Base-by-base conservation (phyloP, 2,329 filamentous ascomycete species). In the Bipolaris cookei region DNA sequence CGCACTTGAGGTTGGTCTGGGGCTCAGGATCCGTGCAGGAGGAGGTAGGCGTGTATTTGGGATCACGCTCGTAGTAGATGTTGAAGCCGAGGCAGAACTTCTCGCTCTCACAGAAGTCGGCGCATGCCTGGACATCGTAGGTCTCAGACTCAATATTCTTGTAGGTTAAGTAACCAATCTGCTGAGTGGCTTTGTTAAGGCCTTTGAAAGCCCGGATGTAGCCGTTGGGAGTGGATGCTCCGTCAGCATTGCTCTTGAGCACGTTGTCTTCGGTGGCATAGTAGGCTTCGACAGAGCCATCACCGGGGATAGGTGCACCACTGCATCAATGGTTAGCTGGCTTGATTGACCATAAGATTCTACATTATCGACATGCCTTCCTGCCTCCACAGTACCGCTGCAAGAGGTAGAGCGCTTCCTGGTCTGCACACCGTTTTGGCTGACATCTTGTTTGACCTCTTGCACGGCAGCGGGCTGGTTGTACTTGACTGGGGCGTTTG, bases 31-130 rank as follows among this genome's bases (percentile, higher is more conserved):
- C 61, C 6, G 56, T 39, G 56, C 68, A 72, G 16, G 14, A 51
- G 6, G 41, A 21, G 23, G 45, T 56, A 20, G 67, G 62, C 7
- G 65, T 53, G 47, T 39, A 21, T 25, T 34, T 57, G n/a, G 68
- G 67, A 47, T 71, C 67, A 43, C 69, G 69, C 60, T 72, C 68
- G 42, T 54, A 67, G 59, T 54, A 72, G 56, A 71, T 65, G 61
- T 71, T 72, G 67, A 72, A 71, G 38, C 66, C 69, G 25, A 61
- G 48, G 47, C 69, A 72, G 54, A 54, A 68, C 49, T 64, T 61
- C 51, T 68, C 65, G 37, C 54, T 62, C 34, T 68, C 47, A 38
- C 69, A 72, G 50, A 67, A 66, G 25, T 21, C 50, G 21, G 65
- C 63, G 43, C 68, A 71, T 1, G 11, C 39, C 3, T 55, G 10